These are phyloP conservation scores for Pythium aphanidermatum DNA, from an alignment of 352 stramenopile species.

Conservation along the genomic window DNA sequence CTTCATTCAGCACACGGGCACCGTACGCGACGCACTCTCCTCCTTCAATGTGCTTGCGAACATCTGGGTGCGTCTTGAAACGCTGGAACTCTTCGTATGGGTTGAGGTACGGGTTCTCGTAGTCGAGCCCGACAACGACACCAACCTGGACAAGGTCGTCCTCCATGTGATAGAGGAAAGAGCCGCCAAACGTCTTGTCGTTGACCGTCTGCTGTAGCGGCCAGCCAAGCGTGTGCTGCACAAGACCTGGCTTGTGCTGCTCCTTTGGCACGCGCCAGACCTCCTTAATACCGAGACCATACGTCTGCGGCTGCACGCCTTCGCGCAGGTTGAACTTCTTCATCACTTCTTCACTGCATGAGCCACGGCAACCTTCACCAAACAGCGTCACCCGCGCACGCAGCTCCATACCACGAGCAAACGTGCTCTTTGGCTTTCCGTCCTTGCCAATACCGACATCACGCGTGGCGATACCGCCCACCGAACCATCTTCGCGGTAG, in stretches of 20 bases:
- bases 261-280: conserved; percentile 90
- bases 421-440: conserved; percentile 93
- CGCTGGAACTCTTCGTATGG: conserved; percentile 99
- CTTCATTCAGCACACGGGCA: conserved; percentile 91
- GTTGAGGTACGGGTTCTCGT: conserved; percentile 99
- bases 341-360: conserved; percentile 96
- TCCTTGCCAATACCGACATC: conserved; percentile 98
- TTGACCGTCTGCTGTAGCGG: conserved; percentile 90
- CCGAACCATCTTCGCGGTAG: conserved; percentile 71
- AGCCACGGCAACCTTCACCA: conserved; percentile 96
- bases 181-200: conserved; percentile 96
- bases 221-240: conserved; percentile 99
- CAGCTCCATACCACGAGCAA: conserved; percentile 97
- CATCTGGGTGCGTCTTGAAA: conserved; percentile 97
- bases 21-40: conserved; percentile 98
- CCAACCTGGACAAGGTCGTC: conserved; percentile 94
- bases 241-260: conserved; percentile 90
- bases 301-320: conserved; percentile 92
- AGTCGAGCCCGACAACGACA: conserved; percentile 98
- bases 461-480: conserved; percentile 96
- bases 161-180: conserved; percentile 99
- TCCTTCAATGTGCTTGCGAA: conserved; percentile 92
- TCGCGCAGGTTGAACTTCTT: conserved; percentile 94
- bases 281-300: conserved; percentile 99
- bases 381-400: conserved; percentile 94